Evolutionary conservation across 2,329 filamentous ascomycete species (phyloP), one percentile per base, ranked within the genome.

Genomic region (Eutypella sp.): DNA sequence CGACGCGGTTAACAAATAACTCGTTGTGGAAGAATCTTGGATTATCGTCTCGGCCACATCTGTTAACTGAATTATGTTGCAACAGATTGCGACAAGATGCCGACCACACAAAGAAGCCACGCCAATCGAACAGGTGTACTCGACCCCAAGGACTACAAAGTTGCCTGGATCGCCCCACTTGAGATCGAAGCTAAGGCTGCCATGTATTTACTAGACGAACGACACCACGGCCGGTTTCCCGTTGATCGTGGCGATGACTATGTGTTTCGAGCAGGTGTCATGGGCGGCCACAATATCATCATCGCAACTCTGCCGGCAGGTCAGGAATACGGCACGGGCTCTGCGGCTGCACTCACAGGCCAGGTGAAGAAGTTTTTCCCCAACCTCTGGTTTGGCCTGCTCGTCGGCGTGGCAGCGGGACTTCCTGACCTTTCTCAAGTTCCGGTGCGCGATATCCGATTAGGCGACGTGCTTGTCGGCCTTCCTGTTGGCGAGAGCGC

Each of bases 261-360:
- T 23, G 37, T 23, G 4, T 70, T 70, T 43, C 52, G 51, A 3
- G 49, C 64, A 1, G 67, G 66, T 1, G 44, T 39, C 0, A 61
- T 69, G 1, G 58, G 57, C 1, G 45, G 47, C 13, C 65, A 70
- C 41, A 65, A 70, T 29, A 51, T 69, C 6, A 67, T 67, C 8
- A 60, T 71, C 13, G 55, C 59, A 23, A 49, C 44, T 2, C 42
- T 66, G 15, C 60, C 63, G 1, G 40, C 53, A 13, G 58, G 49
- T 15, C n/a, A n/a, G n/a, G 37, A 55, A 7, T 57, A 60, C 41
- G 63, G 64, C 2, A 54, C 49, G 5, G 44, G 41, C 1, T 54
- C 47, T 15, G 61, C 63, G 0, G 57, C 61, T 0, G 48, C 36
- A 8, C 57, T 58, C 20, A 61, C 55, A 1, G 50, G 38, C 13